phyloP scores from a whole-genome alignment of 2,329 filamentous ascomycete genomes.

The Elsinoe australis region DNA sequence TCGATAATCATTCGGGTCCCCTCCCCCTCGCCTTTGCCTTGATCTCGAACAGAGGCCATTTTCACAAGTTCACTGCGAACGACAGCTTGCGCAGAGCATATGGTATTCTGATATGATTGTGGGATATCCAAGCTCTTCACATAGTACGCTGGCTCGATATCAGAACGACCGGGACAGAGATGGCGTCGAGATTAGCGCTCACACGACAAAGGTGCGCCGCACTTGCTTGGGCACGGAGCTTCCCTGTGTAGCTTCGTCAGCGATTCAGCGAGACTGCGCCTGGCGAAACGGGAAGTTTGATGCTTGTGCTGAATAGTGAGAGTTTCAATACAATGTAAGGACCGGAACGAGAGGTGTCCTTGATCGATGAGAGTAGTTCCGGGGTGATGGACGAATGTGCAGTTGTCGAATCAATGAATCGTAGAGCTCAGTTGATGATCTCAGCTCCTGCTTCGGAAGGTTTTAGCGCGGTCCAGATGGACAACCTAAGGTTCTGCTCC shows the following conservation, averaged over 20 bases:
- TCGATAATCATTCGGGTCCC: slow-evolving; percentile 15
- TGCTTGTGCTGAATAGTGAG: too few species aligned
- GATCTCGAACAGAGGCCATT: slow-evolving; percentile 15
- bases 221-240: too few species aligned
- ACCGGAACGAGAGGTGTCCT: too few species aligned
- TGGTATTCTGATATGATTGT: neutral
- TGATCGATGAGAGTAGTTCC: neutral
- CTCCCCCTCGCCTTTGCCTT: slow-evolving; percentile 12
- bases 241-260: too few species aligned
- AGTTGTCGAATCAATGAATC: slow-evolving; percentile 3
- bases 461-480: slow-evolving; percentile 7
- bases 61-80: neutral
- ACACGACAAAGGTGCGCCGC: too few species aligned
- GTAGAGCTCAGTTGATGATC: slow-evolving; percentile 12
- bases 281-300: too few species aligned
- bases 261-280: too few species aligned
- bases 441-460: slow-evolving; percentile 12
- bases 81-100: neutral
- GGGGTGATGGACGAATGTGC: neutral
- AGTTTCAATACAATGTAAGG: too few species aligned
- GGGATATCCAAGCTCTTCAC: neutral
- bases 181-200: too few species aligned
- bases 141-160: too few species aligned
- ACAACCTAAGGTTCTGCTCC: neutral
- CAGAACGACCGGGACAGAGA: too few species aligned